phyloP scores from a whole-genome alignment of 202 grass and related monocot genomes.

The Elaeis oleifera region DNA sequence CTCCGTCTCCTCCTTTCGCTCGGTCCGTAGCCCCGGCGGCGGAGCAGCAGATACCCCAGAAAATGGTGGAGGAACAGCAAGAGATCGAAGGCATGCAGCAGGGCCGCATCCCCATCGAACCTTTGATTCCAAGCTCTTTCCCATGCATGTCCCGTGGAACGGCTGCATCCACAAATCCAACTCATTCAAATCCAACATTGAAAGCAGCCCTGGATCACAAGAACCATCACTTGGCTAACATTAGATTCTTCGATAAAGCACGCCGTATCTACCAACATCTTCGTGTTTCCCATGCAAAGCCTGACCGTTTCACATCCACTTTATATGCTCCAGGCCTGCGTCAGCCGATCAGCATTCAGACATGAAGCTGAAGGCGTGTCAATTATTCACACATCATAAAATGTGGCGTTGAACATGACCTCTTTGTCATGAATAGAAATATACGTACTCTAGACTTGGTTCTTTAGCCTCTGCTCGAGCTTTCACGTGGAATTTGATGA shows the following conservation, averaged over 20 bases:
- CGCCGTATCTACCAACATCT: no score
- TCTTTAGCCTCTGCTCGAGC: not conserved
- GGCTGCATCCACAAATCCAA: no score
- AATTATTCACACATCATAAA: slow-evolving; percentile 1
- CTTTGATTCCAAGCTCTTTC: no score
- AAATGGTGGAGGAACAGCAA: slow-evolving; percentile 30
- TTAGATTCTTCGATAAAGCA: no score
- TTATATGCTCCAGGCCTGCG: not conserved
- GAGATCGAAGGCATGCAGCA: slow-evolving; percentile 61
- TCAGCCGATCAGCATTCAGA: not conserved
- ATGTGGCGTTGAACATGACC: not conserved
- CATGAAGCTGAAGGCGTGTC: not conserved
- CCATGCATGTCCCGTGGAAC: no score
- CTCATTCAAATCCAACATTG: no score
- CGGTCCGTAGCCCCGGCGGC: slow-evolving; percentile 28
- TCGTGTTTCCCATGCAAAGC: not conserved
- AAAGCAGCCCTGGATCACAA: no score
- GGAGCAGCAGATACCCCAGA: slow-evolving; percentile 39
- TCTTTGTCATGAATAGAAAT: slow-evolving; percentile 1
- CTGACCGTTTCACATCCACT: not conserved
- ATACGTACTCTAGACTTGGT: not conserved
- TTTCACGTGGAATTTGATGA: slow-evolving; percentile 8
- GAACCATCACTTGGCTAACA: no score
- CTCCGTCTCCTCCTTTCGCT: not conserved
- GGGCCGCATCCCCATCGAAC: slow-evolving; percentile 78